phyloP scores from a whole-genome alignment of 352 stramenopile species.

The Elongisporangium anandrum region DNA sequence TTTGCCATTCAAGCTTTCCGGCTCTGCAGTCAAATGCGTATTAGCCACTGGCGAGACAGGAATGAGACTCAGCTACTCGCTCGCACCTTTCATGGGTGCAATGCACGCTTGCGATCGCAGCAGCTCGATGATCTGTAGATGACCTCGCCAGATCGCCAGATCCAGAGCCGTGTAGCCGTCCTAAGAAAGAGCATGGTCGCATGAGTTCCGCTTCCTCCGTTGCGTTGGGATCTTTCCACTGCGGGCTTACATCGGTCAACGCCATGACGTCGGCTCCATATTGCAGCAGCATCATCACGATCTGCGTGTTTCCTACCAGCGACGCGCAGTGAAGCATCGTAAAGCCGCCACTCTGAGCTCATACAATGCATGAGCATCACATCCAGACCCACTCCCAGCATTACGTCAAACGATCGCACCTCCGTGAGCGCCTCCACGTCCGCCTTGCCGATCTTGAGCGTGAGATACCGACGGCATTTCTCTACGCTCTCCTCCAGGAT shows the following conservation, averaged over 20 bases:
- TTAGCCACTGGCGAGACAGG: neutral
- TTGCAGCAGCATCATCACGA: constrained; percentile 86
- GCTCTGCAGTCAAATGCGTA: constrained; percentile 28
- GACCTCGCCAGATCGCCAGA: constrained; percentile 76
- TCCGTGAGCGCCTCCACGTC: constrained; percentile 74
- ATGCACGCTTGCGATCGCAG: constrained; percentile 76
- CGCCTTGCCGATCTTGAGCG: constrained; percentile 80
- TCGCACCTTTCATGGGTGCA: constrained; percentile 73
- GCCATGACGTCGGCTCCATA: constrained; percentile 70
- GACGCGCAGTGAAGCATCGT: constrained; percentile 77
- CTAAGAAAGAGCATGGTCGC: constrained; percentile 14
- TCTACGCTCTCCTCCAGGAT: constrained; percentile 81
- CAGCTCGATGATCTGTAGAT: constrained; percentile 81
- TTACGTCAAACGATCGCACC: constrained; percentile 13
- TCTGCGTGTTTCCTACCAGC: constrained; percentile 77
- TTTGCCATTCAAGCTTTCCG: constrained; percentile 74
- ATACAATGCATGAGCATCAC: neutral
- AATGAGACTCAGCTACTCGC: neutral
- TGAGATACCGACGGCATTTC: constrained; percentile 76
- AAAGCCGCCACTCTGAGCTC: constrained; percentile 60
- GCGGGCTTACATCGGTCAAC: constrained; percentile 57
- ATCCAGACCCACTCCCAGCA: neutral
- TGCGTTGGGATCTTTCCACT: neutral
- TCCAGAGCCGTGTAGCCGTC: constrained; percentile 80
- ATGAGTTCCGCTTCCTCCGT: neutral